Evolutionary conservation across 108 stramenopile species (phyloP).

Genomic region (Cyclotella atomus): DNA sequence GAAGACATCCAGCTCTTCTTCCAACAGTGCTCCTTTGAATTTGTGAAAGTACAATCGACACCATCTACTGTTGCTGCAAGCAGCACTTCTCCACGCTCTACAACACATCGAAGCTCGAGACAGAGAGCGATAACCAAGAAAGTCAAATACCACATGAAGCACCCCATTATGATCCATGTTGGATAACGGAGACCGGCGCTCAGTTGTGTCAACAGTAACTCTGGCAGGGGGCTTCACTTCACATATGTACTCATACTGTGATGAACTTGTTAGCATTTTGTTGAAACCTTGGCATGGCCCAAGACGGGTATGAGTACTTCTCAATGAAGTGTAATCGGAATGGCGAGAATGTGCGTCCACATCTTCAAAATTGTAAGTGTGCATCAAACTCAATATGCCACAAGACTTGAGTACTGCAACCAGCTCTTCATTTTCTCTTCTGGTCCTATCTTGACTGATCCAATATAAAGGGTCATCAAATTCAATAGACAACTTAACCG

Average conservation of each 20-base stretch:
- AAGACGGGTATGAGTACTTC: constrained; percentile 30
- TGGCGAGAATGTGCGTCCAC: constrained; percentile 14
- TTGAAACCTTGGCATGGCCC: constrained; percentile 22
- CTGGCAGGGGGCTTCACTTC: not conserved
- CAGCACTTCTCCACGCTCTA: constrained; percentile 24
- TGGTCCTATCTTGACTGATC: constrained; percentile 18
- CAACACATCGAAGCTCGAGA: constrained; percentile 39
- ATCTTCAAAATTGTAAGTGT: constrained; percentile 12
- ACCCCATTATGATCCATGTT: constrained; percentile 19
- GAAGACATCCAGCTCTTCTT: constrained; percentile 25
- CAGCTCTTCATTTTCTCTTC: not conserved
- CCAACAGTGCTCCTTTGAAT: constrained; percentile 16
- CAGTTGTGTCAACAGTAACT: not conserved
- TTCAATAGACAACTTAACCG: constrained; percentile 16
- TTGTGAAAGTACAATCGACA: constrained; percentile 38
- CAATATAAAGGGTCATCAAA: constrained; percentile 27
- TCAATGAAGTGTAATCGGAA: constrained; percentile 11
- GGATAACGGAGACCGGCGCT: not conserved
- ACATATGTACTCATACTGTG: constrained; percentile 1
- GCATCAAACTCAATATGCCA: not conserved
- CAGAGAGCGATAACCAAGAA: constrained; percentile 46
- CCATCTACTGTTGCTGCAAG: constrained; percentile 23
- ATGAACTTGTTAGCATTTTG: constrained; percentile 24
- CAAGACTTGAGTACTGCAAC: not conserved
- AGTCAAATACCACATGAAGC: constrained; percentile 23